Conservation (phyloP, 495 filamentous ascomycete species). For the Apiosordaria backusii region DNA sequence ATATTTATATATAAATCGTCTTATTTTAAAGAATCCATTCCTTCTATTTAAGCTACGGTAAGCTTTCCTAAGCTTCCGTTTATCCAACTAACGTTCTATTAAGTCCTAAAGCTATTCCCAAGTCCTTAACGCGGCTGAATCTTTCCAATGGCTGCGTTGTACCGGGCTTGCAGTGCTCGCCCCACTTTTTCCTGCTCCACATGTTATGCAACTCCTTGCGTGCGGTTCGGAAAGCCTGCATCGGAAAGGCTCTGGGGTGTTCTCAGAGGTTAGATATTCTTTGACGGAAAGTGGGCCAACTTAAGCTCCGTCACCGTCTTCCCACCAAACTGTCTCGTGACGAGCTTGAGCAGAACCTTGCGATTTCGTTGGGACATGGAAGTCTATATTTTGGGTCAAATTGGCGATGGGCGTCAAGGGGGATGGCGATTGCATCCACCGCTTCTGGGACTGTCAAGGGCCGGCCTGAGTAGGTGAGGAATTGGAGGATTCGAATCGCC, state of each 20-base stretch:
- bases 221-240: conserved; percentile 9
- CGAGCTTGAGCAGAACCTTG: conserved; percentile 26
- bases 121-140: too few relatives aligned
- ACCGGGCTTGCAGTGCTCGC: too few relatives aligned
- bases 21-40: too few relatives aligned
- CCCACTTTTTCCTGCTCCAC: too few relatives aligned
- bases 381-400: conserved; percentile 27
- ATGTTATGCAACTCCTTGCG: conserved; percentile 31
- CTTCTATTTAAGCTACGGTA: too few relatives aligned
- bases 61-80: too few relatives aligned
- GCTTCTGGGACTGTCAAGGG: conserved; percentile 30
- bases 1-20: too few relatives aligned
- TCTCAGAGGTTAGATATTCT: conserved; percentile 35
- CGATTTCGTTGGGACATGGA: conserved; percentile 25
- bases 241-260: conserved; percentile 1
- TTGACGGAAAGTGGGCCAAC: conserved; percentile 42
- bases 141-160: too few relatives aligned
- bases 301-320: conserved; percentile 14
- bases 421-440: conserved; percentile 29
- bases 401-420: conserved; percentile 8
- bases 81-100: too few relatives aligned
- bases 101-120: too few relatives aligned
- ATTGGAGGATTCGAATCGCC: conserved; percentile 32
- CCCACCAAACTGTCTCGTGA: conserved; percentile 6
- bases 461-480: conserved; percentile 27